These are phyloP conservation scores for Aspergillus texensis DNA, from an alignment of 2,329 filamentous ascomycete species.

Conservation along the genomic window DNA sequence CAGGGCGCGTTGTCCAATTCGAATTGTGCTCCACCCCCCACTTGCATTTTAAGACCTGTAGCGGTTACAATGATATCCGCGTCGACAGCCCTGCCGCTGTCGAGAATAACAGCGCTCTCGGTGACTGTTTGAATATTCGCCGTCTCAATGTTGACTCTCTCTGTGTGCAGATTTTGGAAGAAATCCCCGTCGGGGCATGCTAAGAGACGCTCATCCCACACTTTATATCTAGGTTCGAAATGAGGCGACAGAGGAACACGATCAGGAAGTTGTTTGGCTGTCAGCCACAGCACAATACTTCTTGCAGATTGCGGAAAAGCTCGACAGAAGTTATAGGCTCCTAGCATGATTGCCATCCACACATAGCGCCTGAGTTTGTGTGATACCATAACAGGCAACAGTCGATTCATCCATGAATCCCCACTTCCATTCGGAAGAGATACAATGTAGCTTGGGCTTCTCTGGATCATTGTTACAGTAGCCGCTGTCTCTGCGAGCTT, in stretches of 20 bases:
- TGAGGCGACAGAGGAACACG: slow-evolving; percentile 42
- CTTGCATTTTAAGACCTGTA: slow-evolving; percentile 35
- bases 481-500: background rate
- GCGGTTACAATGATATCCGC: slow-evolving; percentile 40
- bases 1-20: slow-evolving; percentile 27
- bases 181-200: slow-evolving; percentile 61
- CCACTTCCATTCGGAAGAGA: background rate
- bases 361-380: background rate
- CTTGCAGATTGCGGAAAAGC: background rate
- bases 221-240: slow-evolving; percentile 64
- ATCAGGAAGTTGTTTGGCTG: background rate
- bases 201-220: slow-evolving; percentile 73
- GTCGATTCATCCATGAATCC: background rate
- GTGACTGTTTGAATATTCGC: slow-evolving; percentile 52
- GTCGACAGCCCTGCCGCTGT: slow-evolving; percentile 35
- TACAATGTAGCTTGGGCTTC: background rate
- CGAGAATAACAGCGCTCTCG: slow-evolving; percentile 48
- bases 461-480: background rate
- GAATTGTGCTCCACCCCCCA: slow-evolving; percentile 28
- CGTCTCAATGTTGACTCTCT: slow-evolving; percentile 32
- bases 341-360: background rate
- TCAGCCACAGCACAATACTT: background rate
- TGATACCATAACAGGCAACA: background rate
- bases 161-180: slow-evolving; percentile 49
- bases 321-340: background rate